phyloP scores from a whole-genome alignment of 176 grass and related monocot genomes.

The Triticum aestivum region IWGSC_CS_RefSeq_v2.1 NC_057814.1:482410209-482410708 shows the following conservation, averaged over 20 bases:
- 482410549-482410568: too few species aligned
- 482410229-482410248: background rate
- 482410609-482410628: background rate
- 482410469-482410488: background rate
- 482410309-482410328: background rate
- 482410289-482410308: background rate
- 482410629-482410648: background rate
- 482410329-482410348: background rate
- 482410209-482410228: background rate
- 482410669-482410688: background rate
- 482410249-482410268: too few species aligned
- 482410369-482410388: background rate
- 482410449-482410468: background rate
- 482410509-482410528: too few species aligned
- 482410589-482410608: background rate
- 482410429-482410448: background rate
- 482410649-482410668: background rate
- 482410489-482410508: background rate
- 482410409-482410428: background rate
- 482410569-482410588: background rate
- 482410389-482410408: background rate
- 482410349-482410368: background rate
- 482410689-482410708: background rate
- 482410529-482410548: too few species aligned
- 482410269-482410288: background rate